A percentile compares a stretch with the other conserved stretches of the same genome.
Evolutionary conservation across 2,329 filamentous ascomycete genomes (phyloP).

Genomic region (Clarireedia hainanense): DNA sequence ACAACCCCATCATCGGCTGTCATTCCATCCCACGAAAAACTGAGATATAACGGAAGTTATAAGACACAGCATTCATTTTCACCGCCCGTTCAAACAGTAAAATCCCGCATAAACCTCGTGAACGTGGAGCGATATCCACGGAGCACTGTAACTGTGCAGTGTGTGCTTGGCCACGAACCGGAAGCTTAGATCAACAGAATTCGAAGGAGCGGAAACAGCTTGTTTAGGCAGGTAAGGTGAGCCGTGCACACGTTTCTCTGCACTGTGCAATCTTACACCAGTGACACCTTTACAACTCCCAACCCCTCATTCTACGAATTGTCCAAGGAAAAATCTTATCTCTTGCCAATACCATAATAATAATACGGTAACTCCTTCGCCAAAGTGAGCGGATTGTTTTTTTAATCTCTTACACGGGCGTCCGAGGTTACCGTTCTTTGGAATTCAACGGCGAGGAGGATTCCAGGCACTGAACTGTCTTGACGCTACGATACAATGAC

Average conservation of each 20-base stretch:
- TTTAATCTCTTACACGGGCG: neutral
- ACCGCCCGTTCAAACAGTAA: neutral
- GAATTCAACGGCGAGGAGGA: slow-evolving; percentile 8
- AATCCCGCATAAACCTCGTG: neutral
- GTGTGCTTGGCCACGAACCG: no score
- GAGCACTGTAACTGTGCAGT: no score
- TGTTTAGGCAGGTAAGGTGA: neutral
- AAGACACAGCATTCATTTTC: neutral
- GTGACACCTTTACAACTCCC: neutral
- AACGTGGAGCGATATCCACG: neutral
- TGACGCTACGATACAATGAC: slow-evolving; percentile 30
- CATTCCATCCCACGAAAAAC: no score
- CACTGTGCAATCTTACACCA: neutral
- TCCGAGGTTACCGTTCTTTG: slow-evolving; percentile 7
- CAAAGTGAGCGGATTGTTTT: neutral
- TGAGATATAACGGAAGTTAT: neutral
- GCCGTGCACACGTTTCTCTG: neutral
- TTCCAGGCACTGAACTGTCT: neutral
- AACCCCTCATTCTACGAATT: neutral
- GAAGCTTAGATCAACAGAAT: neutral
- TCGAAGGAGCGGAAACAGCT: neutral
- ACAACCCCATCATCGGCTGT: neutral
- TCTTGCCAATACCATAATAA: neutral
- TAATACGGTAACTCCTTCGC: neutral
- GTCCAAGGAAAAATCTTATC: neutral